Base-by-base conservation (phyloP, 1,284 basidiomycete genomes). In the Rhodofomes roseus region DNA sequence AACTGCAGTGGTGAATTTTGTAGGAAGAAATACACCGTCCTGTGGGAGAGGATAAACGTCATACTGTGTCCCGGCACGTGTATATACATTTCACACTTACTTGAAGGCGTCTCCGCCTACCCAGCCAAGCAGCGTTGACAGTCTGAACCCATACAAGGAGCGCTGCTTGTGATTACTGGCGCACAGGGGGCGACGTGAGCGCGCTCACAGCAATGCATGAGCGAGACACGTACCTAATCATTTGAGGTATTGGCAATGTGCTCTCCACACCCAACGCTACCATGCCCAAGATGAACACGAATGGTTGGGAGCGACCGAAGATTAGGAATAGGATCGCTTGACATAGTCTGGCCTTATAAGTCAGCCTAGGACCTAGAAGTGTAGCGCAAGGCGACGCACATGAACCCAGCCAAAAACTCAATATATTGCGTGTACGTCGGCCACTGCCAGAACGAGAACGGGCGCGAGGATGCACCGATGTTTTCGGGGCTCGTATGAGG, bases 361-460 rank as follows among this genome's bases (percentile, higher is more conserved):
- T 59, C 56, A 60, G 14, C 1, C 7, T 2, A 1, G 3, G n/a
- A 40, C 20, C 18, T 0, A 59, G 51, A 37, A 63, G 54, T 27
- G 55, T 25, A 37, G 59, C 58, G 62, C 43, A 22, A 9, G 4
- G 57, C 48, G 9, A 74, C 79, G 54, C 64, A 92, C 91, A 92
- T 87, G 63, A 90, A 80, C 12, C 83, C 87, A n/a, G 87, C 86
- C 54, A 95, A 78, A 72, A 92, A 94, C 69, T 94, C 89, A 58
- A 95, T 77, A 69, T 95, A 89, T 66, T 90, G 86, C 1, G 81
- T 74, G 69, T 92, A 95, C 16, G 79, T 82, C 46, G 79, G 74
- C 92, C 92, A 95, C 68, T 94, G 90, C 92, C 92, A 95, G 73
- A 95, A 94, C 8, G 85, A 81, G 61, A 90, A 78, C 1, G 86